A percentile compares a stretch with the other conserved stretches of the same genome.
phyloP scores from a whole-genome alignment of 768 basidiomycete genomes.

The Infundibulicybe gibba region DNA sequence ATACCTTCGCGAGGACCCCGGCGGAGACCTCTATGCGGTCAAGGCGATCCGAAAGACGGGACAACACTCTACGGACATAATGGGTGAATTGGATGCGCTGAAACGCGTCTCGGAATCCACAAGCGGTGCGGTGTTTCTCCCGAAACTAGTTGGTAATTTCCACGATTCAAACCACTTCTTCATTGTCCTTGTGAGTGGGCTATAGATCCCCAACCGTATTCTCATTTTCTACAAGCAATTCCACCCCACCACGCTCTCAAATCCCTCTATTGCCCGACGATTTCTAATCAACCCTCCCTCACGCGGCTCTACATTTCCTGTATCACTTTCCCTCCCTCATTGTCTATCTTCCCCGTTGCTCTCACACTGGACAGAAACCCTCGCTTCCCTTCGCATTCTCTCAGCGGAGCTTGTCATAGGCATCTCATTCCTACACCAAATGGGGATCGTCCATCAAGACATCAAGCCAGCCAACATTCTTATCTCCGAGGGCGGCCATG shows the following conservation, averaged over 20 bases:
- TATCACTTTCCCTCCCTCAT: background rate
- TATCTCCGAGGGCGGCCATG: constrained; percentile 41
- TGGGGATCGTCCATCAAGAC: constrained; percentile 62
- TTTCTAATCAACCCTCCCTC: background rate
- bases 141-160: constrained; percentile 16
- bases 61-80: constrained; percentile 3
- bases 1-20: constrained; percentile 3
- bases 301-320: background rate
- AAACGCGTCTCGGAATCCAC: constrained; percentile 11
- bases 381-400: constrained; percentile 23
- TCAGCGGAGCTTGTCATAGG: constrained; percentile 29
- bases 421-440: constrained; percentile 42
- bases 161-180: constrained; percentile 14
- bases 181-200: constrained; percentile 23
- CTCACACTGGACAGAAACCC: too few relatives aligned
- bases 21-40: constrained; percentile 13
- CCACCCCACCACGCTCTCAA: constrained; percentile 8
- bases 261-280: constrained; percentile 19
- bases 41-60: constrained; percentile 14
- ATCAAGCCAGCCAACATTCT: constrained; percentile 68
- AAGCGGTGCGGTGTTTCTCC: constrained; percentile 17
- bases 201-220: too few relatives aligned
- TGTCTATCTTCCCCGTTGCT: too few relatives aligned
- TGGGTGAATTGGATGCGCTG: constrained; percentile 16
- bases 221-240: too few relatives aligned